A percentile compares a stretch with the other conserved stretches of the same genome.
phyloP scores from a whole-genome alignment of 768 basidiomycete species.

The Agaricus subrufescens region DNA sequence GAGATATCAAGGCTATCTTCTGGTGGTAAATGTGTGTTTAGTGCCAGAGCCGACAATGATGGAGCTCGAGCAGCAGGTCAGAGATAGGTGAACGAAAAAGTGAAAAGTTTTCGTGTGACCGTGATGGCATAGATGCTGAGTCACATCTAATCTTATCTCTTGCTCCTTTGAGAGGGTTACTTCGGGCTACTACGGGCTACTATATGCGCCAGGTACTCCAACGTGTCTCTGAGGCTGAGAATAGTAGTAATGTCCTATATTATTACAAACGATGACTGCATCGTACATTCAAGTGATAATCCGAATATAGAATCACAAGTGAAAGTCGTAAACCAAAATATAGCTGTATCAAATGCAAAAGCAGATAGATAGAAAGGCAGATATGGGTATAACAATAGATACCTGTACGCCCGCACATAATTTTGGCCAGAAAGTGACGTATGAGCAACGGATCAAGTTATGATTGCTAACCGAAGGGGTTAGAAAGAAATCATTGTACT shows the following conservation, averaged over 20 bases:
- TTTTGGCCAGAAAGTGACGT: no score
- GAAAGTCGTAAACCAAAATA: background rate
- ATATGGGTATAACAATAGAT: background rate
- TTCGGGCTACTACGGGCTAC: no score
- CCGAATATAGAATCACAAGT: background rate
- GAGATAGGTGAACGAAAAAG: background rate
- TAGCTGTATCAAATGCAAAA: background rate
- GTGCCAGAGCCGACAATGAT: background rate
- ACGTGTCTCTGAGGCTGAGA: no score
- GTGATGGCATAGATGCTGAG: background rate
- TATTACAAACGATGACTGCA: background rate
- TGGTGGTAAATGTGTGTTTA: background rate
- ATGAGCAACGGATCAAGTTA: no score
- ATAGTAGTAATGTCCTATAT: background rate
- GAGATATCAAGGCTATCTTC: no score
- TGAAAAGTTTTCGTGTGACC: background rate
- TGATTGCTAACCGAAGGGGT: no score
- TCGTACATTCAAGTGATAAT: background rate
- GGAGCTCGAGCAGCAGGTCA: no score
- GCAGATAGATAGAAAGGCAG: background rate
- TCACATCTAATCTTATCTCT: background rate
- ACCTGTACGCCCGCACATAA: background rate
- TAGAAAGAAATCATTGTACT: no score
- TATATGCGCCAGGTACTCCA: no score
- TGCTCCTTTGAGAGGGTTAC: background rate